Conservation (phyloP, 129 eudicot species). For the Saposhnikovia divaricata region DNA sequence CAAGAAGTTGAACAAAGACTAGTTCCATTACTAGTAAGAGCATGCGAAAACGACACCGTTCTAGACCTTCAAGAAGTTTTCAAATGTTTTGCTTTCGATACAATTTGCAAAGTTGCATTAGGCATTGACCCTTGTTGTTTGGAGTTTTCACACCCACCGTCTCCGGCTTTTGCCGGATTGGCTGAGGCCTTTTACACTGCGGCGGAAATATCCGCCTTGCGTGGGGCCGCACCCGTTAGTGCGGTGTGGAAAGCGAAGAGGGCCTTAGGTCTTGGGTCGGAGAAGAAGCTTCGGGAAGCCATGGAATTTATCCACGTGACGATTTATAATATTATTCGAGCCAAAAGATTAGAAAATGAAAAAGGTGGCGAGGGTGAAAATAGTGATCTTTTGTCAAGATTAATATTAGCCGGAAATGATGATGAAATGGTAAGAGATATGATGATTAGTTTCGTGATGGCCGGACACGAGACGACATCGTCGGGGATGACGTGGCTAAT, state of each 20-base stretch:
- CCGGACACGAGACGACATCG: conserved; percentile 53
- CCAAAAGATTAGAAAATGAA: conserved; percentile 6
- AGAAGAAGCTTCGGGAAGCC: conserved; percentile 23
- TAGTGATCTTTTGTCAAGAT: conserved; percentile 19
- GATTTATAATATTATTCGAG: conserved; percentile 31
- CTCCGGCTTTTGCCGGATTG: conserved; percentile 18
- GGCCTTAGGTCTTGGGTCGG: conserved; percentile 28
- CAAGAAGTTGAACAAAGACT: conserved; percentile 28
- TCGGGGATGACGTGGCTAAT: conserved; percentile 57
- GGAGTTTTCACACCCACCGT: conserved; percentile 17
- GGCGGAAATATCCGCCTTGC: conserved; percentile 39
- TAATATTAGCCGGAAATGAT: conserved; percentile 22
- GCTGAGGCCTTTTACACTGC: conserved; percentile 46
- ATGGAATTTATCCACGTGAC: conserved; percentile 33
- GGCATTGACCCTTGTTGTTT: conserved; percentile 36
- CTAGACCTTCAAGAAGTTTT: conserved; percentile 42
- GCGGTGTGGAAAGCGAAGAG: conserved; percentile 36
- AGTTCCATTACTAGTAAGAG: conserved; percentile 40
- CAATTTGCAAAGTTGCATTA: conserved; percentile 32
- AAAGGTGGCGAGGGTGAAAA: conserved; percentile 6
- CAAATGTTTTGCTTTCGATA: conserved; percentile 37
- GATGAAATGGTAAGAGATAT: conserved; percentile 35
- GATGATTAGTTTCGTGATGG: conserved; percentile 51
- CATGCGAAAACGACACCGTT: conserved; percentile 25
- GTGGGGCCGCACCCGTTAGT: conserved; percentile 21